Conservation (phyloP, 306 rosid genomes). For the Chamaecrista fasciculata region DNA sequence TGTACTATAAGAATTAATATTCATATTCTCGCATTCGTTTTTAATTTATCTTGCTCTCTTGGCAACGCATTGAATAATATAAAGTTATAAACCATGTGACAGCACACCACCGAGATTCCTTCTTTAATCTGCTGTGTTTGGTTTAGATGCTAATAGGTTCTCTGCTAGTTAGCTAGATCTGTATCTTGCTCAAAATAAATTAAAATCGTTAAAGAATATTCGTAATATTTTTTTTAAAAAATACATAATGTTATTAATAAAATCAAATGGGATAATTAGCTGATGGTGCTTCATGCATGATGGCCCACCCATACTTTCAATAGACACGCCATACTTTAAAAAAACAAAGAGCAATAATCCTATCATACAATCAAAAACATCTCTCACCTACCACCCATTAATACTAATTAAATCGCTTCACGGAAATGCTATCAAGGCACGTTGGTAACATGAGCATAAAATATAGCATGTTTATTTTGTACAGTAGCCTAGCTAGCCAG, state of each 20-base stretch:
- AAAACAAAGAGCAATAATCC: background rate
- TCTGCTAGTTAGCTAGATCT: background rate
- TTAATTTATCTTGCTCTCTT: background rate
- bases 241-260: background rate
- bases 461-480: background rate
- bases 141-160: background rate
- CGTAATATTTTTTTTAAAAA: background rate
- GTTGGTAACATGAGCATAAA: too few species aligned
- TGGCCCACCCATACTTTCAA: conserved; percentile 27
- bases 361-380: conserved; percentile 8
- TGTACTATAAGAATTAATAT: too few species aligned
- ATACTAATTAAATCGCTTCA: background rate
- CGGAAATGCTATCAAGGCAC: background rate
- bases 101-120: background rate
- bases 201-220: conserved; percentile 3
- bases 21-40: too few species aligned
- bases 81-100: background rate
- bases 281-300: background rate
- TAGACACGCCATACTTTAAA: conserved; percentile 30
- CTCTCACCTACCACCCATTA: conserved; percentile 17
- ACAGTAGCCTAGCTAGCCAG: background rate
- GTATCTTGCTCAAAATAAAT: background rate
- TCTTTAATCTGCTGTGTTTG: background rate
- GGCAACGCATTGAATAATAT: background rate
- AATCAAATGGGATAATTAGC: conserved; percentile 22